phyloP scores from a whole-genome alignment of 2,329 filamentous ascomycete genomes.

The Penicillium sp. region DNA sequence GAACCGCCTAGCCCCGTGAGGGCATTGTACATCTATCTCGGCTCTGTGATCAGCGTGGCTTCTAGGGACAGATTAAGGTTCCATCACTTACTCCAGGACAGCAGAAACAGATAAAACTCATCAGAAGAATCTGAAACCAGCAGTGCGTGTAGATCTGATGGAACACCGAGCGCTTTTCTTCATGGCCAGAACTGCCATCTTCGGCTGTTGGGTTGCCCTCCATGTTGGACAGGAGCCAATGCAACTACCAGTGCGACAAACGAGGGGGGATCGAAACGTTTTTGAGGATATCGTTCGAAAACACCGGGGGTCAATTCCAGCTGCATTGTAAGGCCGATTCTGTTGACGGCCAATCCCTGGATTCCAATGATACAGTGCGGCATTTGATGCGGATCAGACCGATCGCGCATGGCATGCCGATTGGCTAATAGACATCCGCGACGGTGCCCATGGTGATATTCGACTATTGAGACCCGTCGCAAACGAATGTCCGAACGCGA shows the following conservation, averaged over 20 bases:
- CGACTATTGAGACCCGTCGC: too few relatives aligned
- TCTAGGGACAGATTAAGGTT: too few relatives aligned
- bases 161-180: conserved; percentile 12
- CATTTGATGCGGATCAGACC: conserved; percentile 11
- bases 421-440: too few relatives aligned
- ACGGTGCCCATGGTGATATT: too few relatives aligned
- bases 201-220: conserved; percentile 5
- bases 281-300: too few relatives aligned
- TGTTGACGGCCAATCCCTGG: conserved; percentile 10
- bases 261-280: not conserved
- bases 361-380: conserved; percentile 7
- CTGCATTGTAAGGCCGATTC: too few relatives aligned
- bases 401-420: too few relatives aligned
- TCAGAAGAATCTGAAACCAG: conserved; percentile 51
- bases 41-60: too few relatives aligned
- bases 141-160: conserved; percentile 41
- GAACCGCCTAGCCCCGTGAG: conserved; percentile 47
- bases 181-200: conserved; percentile 12
- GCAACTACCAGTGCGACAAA: not conserved
- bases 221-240: conserved; percentile 9
- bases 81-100: conserved; percentile 35
- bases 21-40: conserved; percentile 53
- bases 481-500: too few relatives aligned
- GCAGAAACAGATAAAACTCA: conserved; percentile 52
- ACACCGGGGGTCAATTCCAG: too few relatives aligned